phyloP scores from a whole-genome alignment of 2,329 filamentous ascomycete species.

The Macrophomina phaseolina region DNA sequence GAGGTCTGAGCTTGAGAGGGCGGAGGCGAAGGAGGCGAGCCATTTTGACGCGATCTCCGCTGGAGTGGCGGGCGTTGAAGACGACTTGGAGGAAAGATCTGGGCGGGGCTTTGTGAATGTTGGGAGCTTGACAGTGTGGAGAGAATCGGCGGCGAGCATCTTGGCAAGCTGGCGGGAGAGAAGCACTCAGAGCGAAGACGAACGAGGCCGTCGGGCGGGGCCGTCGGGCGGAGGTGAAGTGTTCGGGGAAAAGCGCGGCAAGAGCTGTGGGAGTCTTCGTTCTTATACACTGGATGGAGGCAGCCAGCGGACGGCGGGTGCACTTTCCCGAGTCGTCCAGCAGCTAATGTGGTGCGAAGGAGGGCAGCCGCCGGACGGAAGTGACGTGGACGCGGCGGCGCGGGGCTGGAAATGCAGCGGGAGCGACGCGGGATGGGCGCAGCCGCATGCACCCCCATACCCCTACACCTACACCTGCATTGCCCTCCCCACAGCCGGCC shows the following conservation, averaged over 20 bases:
- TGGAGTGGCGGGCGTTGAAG: constrained; percentile 29
- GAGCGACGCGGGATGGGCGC: neutral
- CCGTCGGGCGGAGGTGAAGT: too few relatives aligned
- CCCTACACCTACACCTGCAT: too few relatives aligned
- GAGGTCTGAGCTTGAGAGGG: constrained; percentile 33
- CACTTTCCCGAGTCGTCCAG: neutral
- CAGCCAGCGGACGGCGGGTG: neutral
- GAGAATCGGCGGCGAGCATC: constrained; percentile 34
- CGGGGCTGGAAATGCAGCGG: constrained; percentile 25
- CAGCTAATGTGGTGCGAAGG: constrained; percentile 1
- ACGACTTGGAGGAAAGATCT: constrained; percentile 31
- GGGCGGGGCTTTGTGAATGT: constrained; percentile 34
- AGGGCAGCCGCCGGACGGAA: neutral
- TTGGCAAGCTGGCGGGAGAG: neutral
- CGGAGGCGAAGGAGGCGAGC: constrained; percentile 36
- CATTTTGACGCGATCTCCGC: constrained; percentile 37
- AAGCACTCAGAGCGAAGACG: neutral
- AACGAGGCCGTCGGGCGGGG: neutral
- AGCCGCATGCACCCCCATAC: neutral
- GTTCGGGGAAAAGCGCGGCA: too few relatives aligned
- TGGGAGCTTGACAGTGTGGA: constrained; percentile 38
- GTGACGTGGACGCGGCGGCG: constrained; percentile 19
- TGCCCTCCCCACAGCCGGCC: neutral
- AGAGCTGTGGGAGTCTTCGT: too few relatives aligned
- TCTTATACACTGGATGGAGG: constrained; percentile 21